Percentiles rank a stretch among this genome's conserved stretches.
Conservation (phyloP, 805 yeast species). For the Pichia insulana region DNA sequence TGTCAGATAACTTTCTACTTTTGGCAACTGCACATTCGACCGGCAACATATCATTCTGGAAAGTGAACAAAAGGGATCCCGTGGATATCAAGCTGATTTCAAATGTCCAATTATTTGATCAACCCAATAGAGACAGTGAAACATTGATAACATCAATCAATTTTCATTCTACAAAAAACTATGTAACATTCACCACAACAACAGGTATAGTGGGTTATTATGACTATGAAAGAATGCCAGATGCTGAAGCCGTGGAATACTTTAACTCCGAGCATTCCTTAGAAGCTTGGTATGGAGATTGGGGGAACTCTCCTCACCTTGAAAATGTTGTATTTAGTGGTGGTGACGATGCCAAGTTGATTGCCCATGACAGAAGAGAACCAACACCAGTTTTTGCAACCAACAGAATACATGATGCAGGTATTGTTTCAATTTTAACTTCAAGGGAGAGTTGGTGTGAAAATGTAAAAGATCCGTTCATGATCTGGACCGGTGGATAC, state of each 20-base stretch:
- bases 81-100: slow-evolving; percentile 18
- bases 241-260: slow-evolving; percentile 5
- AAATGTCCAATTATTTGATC: slow-evolving; percentile 40
- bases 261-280: slow-evolving; percentile 45
- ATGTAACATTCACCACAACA: slow-evolving; percentile 54
- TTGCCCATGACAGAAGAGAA: slow-evolving; percentile 60
- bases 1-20: slow-evolving; percentile 30
- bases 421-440: slow-evolving; percentile 75
- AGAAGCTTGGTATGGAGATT: slow-evolving; percentile 86
- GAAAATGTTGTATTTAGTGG: slow-evolving; percentile 66
- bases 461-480: slow-evolving; percentile 28
- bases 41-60: slow-evolving; percentile 68
- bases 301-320: slow-evolving; percentile 48
- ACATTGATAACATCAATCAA: slow-evolving; percentile 55
- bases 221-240: slow-evolving; percentile 10
- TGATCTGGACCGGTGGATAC: slow-evolving; percentile 82
- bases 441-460: slow-evolving; percentile 36
- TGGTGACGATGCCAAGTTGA: slow-evolving; percentile 77
- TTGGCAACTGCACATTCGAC: slow-evolving; percentile 71
- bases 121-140: slow-evolving; percentile 19
- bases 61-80: slow-evolving; percentile 18
- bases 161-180: slow-evolving; percentile 38
- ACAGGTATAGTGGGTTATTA: slow-evolving; percentile 45
- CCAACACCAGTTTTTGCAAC: slow-evolving; percentile 30
- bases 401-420: slow-evolving; percentile 73